phyloP scores from a whole-genome alignment of 108 stramenopile genomes.

The Cyclotella kingstonii region DNA sequence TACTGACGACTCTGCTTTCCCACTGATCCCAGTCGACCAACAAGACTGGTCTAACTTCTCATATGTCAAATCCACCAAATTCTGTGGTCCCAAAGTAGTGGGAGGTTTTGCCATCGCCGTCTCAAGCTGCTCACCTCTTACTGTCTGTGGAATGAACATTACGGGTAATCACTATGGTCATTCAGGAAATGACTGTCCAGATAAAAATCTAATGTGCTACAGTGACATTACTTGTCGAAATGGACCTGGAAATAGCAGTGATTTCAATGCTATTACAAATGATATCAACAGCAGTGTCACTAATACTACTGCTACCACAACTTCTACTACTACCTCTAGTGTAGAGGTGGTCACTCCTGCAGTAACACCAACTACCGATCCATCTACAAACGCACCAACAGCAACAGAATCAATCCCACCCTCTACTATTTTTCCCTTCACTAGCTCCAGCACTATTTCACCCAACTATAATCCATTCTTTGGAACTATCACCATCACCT shows the following conservation, averaged over 20 bases:
- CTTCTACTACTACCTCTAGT: neutral
- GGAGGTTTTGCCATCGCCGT: constrained; percentile 12
- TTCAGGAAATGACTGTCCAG: constrained; percentile 17
- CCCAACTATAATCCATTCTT: no score
- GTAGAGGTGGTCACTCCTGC: neutral
- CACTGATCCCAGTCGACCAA: neutral
- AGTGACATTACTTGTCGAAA: constrained; percentile 9
- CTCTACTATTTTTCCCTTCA: no score
- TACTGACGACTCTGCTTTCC: neutral
- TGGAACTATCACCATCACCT: neutral
- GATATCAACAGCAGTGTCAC: neutral
- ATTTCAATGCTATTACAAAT: neutral
- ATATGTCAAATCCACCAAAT: neutral
- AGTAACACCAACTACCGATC: neutral
- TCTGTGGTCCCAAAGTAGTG: constrained; percentile 19
- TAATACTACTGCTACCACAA: neutral
- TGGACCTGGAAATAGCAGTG: neutral
- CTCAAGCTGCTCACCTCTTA: neutral
- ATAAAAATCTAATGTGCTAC: constrained; percentile 9
- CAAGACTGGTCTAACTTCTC: constrained; percentile 5
- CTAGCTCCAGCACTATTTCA: no score
- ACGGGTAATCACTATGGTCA: neutral
- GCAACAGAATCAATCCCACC: neutral
- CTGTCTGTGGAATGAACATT: constrained; percentile 1
- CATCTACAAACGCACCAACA: neutral